phyloP scores from a whole-genome alignment of 2,329 filamentous ascomycete species.

The Leptographium flavum region DNA sequence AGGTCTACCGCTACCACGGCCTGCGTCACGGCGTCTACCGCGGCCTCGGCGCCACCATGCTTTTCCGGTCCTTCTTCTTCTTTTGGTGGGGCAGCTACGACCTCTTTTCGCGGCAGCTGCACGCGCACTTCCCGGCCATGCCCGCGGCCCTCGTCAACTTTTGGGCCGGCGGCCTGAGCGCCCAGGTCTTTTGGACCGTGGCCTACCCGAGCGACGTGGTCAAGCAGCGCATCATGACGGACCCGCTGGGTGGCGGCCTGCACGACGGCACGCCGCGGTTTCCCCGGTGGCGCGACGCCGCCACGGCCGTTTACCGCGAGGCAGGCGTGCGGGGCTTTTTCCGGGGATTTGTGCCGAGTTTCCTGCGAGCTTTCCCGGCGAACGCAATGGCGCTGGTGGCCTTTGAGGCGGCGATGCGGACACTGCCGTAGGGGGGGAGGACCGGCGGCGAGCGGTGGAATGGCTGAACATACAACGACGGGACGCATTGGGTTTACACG shows the following conservation, averaged over 20 bases:
- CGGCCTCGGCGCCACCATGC: constrained; percentile 67
- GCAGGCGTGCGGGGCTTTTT: constrained; percentile 70
- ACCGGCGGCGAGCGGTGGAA: no score
- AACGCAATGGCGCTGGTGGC: constrained; percentile 88
- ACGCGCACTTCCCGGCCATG: constrained; percentile 46
- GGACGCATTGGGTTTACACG: no score
- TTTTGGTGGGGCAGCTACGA: constrained; percentile 98
- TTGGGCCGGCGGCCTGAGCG: constrained; percentile 87
- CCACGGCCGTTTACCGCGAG: constrained; percentile 60
- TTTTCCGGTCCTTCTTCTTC: constrained; percentile 92
- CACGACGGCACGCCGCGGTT: constrained; percentile 56
- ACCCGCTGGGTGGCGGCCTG: constrained; percentile 60
- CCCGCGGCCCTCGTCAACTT: constrained; percentile 80
- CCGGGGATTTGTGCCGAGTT: constrained; percentile 87
- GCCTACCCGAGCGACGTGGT: constrained; percentile 87
- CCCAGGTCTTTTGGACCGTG: constrained; percentile 88
- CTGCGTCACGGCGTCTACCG: constrained; percentile 64
- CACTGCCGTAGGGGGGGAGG: constrained; percentile 28
- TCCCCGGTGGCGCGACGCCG: constrained; percentile 66
- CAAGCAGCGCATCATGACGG: constrained; percentile 96
- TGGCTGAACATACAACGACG: no score
- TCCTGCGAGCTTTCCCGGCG: constrained; percentile 84
- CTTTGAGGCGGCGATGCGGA: constrained; percentile 83
- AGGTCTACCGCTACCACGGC: constrained; percentile 59
- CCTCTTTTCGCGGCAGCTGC: constrained; percentile 56